Conservation (phyloP, 192 early-diverging fungal species). For the Linnemannia zychae region DNA sequence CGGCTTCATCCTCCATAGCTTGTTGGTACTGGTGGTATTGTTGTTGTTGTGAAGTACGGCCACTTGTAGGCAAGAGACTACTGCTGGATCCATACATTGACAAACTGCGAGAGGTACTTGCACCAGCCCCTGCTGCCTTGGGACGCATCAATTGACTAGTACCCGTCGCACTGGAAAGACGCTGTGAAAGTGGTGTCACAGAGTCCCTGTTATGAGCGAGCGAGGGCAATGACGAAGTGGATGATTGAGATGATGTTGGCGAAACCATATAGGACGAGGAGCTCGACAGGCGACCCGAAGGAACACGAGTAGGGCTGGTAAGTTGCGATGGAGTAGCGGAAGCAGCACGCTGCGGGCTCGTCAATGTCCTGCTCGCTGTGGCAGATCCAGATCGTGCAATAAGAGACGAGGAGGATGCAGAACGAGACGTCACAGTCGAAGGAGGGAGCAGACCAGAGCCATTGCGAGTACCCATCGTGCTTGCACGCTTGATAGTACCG, state of each 20-base stretch:
- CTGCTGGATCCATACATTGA: constrained; percentile 44
- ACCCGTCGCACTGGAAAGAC: constrained; percentile 33
- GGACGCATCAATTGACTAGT: constrained; percentile 4
- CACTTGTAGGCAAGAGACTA: not conserved
- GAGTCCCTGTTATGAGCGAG: constrained; percentile 14
- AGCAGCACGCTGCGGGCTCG: constrained; percentile 12
- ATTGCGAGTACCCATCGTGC: not conserved
- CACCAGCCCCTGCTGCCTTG: not conserved
- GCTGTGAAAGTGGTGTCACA: constrained; percentile 20
- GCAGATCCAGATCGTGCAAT: not conserved
- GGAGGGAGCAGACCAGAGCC: constrained; percentile 24
- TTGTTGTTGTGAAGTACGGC: constrained; percentile 2
- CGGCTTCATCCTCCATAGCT: not conserved
- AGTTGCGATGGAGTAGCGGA: constrained; percentile 6
- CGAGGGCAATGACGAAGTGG: constrained; percentile 20
- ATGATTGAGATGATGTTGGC: constrained; percentile 31
- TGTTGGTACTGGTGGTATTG: constrained; percentile 5
- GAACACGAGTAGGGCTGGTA: constrained; percentile 23
- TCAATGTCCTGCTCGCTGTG: constrained; percentile 4
- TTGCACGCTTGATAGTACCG: not conserved
- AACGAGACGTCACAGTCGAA: not conserved
- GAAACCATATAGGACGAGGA: constrained; percentile 22
- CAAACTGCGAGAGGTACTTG: constrained; percentile 4
- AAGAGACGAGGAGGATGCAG: constrained; percentile 15
- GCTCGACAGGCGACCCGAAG: not conserved